Base-by-base conservation (phyloP, 495 filamentous ascomycete genomes). In the Choiromyces venosus region DNA sequence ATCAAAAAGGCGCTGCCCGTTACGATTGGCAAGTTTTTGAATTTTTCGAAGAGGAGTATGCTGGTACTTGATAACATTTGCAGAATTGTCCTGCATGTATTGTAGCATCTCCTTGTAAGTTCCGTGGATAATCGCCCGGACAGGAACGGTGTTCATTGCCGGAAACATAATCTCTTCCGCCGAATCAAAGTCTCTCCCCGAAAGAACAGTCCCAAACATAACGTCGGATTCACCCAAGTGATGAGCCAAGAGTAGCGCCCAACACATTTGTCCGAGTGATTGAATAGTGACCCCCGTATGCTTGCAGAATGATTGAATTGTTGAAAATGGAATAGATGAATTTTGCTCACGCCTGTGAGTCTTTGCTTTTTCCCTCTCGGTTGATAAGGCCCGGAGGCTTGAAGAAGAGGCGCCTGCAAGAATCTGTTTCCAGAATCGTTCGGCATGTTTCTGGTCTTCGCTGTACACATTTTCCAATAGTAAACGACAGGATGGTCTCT, bases 111-210 rank as follows among this genome's bases (percentile, higher is more conserved):
- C 86, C 10, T 71, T 73, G 5, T 86, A 81, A 0, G 82, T 85
- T 29, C 91, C 91, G 74, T 92, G 89, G 16, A 92, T 78, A 6
- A 92, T 82, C 18, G 85, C 83, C 18, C 91, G 84, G 1, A 92
- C 82, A 0, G 88, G 85, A 0, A 93, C 87, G 0, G 91, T 93
- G 75, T 92, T 93, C 90, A 93, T 93, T 6, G 89, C 88, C 10
- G 91, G 91, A 76, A 93, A 93, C 76, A 91, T 83, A n/a, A 91
- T 79, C 25, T 85, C 80, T 37, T 87, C 84, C 8, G 88, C 84
- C 25, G 84, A 82, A 35, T 89, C 87, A 5, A 84, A 85, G 71
- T 90, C 88, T 37, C 91, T 84, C 21, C 91, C 91, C 4, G 91
- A 90, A 18, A 93, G 83, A 16, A 93, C 89, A 0, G 89, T 86